phyloP scores from a whole-genome alignment of 768 basidiomycete species.

The Filobasidium floriforme region DNA sequence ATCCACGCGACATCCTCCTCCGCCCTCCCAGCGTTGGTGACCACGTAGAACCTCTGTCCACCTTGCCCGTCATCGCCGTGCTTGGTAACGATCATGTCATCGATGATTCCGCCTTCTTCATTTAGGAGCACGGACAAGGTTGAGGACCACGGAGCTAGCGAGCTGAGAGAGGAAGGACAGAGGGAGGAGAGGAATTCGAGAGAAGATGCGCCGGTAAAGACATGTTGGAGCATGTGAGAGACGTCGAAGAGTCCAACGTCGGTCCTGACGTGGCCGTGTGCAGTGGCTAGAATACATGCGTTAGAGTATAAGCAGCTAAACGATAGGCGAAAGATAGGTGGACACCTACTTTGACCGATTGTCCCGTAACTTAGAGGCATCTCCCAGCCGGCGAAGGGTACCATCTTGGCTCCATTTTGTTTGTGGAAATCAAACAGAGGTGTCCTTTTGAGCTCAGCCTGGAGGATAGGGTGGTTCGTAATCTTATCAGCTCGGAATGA shows the following conservation, averaged over 20 bases:
- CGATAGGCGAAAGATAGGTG: background rate
- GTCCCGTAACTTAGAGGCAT: slow-evolving; percentile 87
- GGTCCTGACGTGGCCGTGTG: slow-evolving; percentile 78
- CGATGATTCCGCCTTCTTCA: slow-evolving; percentile 84
- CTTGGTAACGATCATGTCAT: slow-evolving; percentile 73
- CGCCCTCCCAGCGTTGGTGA: slow-evolving; percentile 88
- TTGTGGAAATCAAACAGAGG: slow-evolving; percentile 84
- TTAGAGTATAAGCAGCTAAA: background rate
- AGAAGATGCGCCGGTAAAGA: slow-evolving; percentile 71
- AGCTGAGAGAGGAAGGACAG: slow-evolving; percentile 69
- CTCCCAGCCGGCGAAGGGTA: slow-evolving; percentile 86
- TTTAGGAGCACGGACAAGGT: slow-evolving; percentile 86
- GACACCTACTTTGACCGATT: slow-evolving; percentile 63
- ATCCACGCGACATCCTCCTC: slow-evolving; percentile 77
- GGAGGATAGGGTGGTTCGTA: background rate
- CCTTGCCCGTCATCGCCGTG: slow-evolving; percentile 55
- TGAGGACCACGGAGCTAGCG: slow-evolving; percentile 64
- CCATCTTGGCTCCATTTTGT: slow-evolving; percentile 75
- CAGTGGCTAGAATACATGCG: slow-evolving; percentile 56
- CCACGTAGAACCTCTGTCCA: slow-evolving; percentile 63
- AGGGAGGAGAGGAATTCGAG: slow-evolving; percentile 80
- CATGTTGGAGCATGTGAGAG: slow-evolving; percentile 90
- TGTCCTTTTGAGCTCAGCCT: slow-evolving; percentile 52
- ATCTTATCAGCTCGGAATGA: background rate
- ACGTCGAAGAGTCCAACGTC: slow-evolving; percentile 89